phyloP scores from a whole-genome alignment of 2,329 filamentous ascomycete species.

The Aspergillus clavatus region DNA sequence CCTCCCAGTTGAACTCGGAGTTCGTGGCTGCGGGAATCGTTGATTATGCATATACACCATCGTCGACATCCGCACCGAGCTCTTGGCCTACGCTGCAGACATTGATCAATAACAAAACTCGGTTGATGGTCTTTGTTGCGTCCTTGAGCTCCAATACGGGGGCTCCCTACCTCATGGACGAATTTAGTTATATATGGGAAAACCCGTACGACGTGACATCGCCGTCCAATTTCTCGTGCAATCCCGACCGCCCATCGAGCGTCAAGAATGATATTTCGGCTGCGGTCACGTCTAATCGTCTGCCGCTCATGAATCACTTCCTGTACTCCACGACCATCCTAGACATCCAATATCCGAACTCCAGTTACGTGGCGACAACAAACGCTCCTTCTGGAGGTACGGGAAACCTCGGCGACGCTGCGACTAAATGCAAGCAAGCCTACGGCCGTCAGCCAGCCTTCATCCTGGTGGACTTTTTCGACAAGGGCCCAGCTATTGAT shows the following conservation, averaged over 20 bases:
- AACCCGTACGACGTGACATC: slow-evolving; percentile 62
- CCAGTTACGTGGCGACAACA: slow-evolving; percentile 56
- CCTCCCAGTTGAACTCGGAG: slow-evolving; percentile 50
- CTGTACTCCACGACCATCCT: slow-evolving; percentile 54
- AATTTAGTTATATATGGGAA: slow-evolving; percentile 59
- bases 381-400: slow-evolving; percentile 57
- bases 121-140: slow-evolving; percentile 66
- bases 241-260: slow-evolving; percentile 58
- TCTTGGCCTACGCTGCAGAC: slow-evolving; percentile 68
- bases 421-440: slow-evolving; percentile 49
- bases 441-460: slow-evolving; percentile 67
- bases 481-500: slow-evolving; percentile 63
- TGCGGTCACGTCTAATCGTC: slow-evolving; percentile 55
- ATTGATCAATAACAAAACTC: slow-evolving; percentile 61
- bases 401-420: slow-evolving; percentile 50
- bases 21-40: slow-evolving; percentile 58
- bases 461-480: slow-evolving; percentile 75
- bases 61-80: slow-evolving; percentile 39
- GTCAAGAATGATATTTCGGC: slow-evolving; percentile 43
- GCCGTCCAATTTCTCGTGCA: slow-evolving; percentile 66
- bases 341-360: slow-evolving; percentile 58
- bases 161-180: slow-evolving; percentile 43
- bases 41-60: slow-evolving; percentile 56
- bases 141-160: slow-evolving; percentile 35
- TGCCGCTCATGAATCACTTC: slow-evolving; percentile 80